Evolutionary conservation across 2,329 filamentous ascomycete genomes (phyloP).

Genomic region (Aureobasidium pullulans): DNA sequence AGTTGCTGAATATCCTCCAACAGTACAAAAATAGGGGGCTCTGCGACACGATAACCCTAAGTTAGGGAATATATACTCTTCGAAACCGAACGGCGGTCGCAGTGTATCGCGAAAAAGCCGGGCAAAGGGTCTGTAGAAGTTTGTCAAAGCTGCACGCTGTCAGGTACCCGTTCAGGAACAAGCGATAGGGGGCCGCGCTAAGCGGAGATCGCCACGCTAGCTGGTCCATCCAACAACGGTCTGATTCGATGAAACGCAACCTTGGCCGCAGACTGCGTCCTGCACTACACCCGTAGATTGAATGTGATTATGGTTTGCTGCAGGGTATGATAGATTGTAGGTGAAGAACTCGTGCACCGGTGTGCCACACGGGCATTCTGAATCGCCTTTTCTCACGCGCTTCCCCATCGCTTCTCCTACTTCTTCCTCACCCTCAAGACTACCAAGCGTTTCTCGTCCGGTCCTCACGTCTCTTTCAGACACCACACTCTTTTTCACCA

Average conservation of each 20-base stretch:
- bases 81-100: conserved; percentile 9
- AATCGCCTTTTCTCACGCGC: conserved; percentile 2
- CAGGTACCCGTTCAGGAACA: conserved; percentile 11
- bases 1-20: background rate
- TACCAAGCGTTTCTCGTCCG: conserved; percentile 19
- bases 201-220: conserved; percentile 10
- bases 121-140: background rate
- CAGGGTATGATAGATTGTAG: conserved; percentile 8
- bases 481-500: conserved; percentile 26
- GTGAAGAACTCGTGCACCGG: background rate
- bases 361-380: conserved; percentile 3
- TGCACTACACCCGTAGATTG: conserved; percentile 7
- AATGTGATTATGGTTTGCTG: conserved; percentile 7
- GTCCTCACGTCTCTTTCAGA: conserved; percentile 24
- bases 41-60: background rate
- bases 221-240: conserved; percentile 6
- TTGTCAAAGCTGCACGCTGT: conserved; percentile 3
- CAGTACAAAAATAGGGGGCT: background rate
- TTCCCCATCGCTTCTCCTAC: conserved; percentile 13
- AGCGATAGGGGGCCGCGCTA: conserved; percentile 11
- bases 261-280: conserved; percentile 10
- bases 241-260: conserved; percentile 12
- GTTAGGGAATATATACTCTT: background rate
- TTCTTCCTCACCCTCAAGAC: conserved; percentile 20
- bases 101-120: conserved; percentile 7